A percentile compares a stretch with the other conserved stretches of the same genome.
These are phyloP conservation scores for Hygrocybe coccinea DNA, from an alignment of 768 basidiomycete genomes.

Conservation along the genomic window DNA sequence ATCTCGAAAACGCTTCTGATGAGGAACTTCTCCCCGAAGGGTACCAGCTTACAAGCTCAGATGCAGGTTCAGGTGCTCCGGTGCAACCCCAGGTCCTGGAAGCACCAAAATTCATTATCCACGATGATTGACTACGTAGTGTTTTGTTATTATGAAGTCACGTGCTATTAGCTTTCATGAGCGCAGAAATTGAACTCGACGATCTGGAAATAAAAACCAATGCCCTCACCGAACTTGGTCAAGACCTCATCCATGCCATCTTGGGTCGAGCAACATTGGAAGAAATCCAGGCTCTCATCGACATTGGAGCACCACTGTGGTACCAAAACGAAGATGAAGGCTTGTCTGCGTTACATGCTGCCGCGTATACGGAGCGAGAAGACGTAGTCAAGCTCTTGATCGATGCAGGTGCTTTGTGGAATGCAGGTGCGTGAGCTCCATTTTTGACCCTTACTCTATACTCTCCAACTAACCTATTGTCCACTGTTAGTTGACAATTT, in stretches of 20 bases:
- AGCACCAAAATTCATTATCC: slow-evolving; percentile 40
- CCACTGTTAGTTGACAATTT: slow-evolving; percentile 60
- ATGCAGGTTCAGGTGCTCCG: neutral
- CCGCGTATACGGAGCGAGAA: slow-evolving; percentile 64
- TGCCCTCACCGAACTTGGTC: slow-evolving; percentile 51
- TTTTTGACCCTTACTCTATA: neutral
- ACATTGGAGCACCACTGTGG: slow-evolving; percentile 79
- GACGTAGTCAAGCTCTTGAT: slow-evolving; percentile 65
- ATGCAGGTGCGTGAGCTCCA: slow-evolving; percentile 52
- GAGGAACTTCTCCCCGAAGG: slow-evolving; percentile 3
- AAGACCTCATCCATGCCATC: slow-evolving; percentile 55
- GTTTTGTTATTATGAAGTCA: neutral
- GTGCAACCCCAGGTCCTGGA: slow-evolving; percentile 21
- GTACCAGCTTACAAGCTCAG: neutral
- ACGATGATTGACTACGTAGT: slow-evolving; percentile 37
- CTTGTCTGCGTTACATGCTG: slow-evolving; percentile 81
- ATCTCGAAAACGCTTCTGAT: slow-evolving; percentile 15
- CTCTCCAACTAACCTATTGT: slow-evolving; percentile 1
- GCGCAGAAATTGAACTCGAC: neutral
- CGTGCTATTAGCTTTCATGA: neutral
- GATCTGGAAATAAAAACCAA: slow-evolving; percentile 29
- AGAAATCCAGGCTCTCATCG: slow-evolving; percentile 46
- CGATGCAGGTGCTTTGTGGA: slow-evolving; percentile 87
- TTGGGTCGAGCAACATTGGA: slow-evolving; percentile 44
- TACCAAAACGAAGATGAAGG: slow-evolving; percentile 80